Percentiles rank a stretch among this genome's conserved stretches.
Evolutionary conservation across 176 grass and related monocot genomes (phyloP).

Genomic region (Phyllostachys edulis): DNA sequence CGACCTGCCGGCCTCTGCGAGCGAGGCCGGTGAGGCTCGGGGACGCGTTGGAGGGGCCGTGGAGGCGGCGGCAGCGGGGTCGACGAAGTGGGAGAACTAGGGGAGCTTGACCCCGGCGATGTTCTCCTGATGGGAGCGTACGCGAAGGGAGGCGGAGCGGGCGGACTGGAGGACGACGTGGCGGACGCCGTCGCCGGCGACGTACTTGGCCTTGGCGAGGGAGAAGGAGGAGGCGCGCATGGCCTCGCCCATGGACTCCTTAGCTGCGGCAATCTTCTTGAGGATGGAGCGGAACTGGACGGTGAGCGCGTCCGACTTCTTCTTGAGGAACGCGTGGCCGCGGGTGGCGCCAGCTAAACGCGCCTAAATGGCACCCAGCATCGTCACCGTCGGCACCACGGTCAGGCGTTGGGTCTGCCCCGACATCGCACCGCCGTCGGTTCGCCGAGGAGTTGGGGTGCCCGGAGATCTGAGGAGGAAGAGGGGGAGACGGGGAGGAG

Average conservation of each 20-base stretch:
- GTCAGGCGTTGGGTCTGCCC: slow-evolving; percentile 68
- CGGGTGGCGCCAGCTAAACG: slow-evolving; percentile 74
- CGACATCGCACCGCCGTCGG: slow-evolving; percentile 45
- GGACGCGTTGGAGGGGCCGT: slow-evolving; percentile 28
- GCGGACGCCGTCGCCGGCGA: slow-evolving; percentile 73
- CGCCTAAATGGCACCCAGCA: slow-evolving; percentile 83
- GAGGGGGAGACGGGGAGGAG: too few species aligned
- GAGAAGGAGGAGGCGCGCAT: slow-evolving; percentile 90
- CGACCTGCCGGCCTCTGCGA: slow-evolving; percentile 72
- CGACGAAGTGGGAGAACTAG: slow-evolving; percentile 78
- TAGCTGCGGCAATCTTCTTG: slow-evolving; percentile 83
- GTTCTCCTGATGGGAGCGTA: slow-evolving; percentile 87
- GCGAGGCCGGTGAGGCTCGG: slow-evolving; percentile 75
- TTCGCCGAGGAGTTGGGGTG: background rate
- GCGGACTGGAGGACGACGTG: slow-evolving; percentile 84
- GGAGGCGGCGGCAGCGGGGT: slow-evolving; percentile 40
- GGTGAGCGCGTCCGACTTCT: slow-evolving; percentile 91
- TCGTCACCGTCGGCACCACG: slow-evolving; percentile 82
- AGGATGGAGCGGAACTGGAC: slow-evolving; percentile 84
- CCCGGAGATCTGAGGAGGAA: background rate
- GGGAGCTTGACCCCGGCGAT: slow-evolving; percentile 87
- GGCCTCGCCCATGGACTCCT: slow-evolving; percentile 85
- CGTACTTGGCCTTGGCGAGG: slow-evolving; percentile 86
- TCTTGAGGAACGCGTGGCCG: slow-evolving; percentile 91
- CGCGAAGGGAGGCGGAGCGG: slow-evolving; percentile 67